A percentile compares a stretch with the other conserved stretches of the same genome.
These are phyloP conservation scores for Zygosaccharomyces siamensis DNA, from an alignment of 805 yeast genomes.

Conservation along the genomic window DNA sequence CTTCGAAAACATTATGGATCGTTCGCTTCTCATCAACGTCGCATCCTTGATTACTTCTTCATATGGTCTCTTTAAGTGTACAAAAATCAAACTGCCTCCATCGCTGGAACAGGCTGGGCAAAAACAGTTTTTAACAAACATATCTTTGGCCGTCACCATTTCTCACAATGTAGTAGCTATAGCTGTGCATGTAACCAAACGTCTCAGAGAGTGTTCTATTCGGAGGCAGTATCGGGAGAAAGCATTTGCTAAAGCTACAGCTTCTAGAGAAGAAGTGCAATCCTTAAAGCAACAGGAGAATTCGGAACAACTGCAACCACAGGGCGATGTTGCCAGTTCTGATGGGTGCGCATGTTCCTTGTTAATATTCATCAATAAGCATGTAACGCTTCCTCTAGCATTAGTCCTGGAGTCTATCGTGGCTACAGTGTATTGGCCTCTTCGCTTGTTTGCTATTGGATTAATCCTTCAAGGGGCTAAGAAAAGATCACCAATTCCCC, in stretches of 20 bases:
- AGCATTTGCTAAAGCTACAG: constrained; percentile 2
- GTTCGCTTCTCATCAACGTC: constrained; percentile 22
- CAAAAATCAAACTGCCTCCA: constrained; percentile 41
- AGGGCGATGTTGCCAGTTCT: neutral
- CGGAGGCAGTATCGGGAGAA: neutral
- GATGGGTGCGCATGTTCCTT: constrained; percentile 20
- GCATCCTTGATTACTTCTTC: constrained; percentile 18
- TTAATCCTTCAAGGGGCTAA: constrained; percentile 41
- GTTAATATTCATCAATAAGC: constrained; percentile 23
- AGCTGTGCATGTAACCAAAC: constrained; percentile 32
- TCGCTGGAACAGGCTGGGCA: constrained; percentile 55
- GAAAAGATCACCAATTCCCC: constrained; percentile 38
- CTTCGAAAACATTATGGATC: neutral
- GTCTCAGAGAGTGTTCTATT: neutral
- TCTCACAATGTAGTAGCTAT: constrained; percentile 40
- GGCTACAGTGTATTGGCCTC: constrained; percentile 63
- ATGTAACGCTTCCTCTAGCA: constrained; percentile 44
- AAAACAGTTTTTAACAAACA: constrained; percentile 66
- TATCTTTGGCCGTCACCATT: constrained; percentile 49
- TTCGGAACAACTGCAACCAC: neutral
- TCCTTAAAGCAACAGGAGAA: neutral
- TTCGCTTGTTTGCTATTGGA: constrained; percentile 47
- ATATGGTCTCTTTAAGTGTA: constrained; percentile 30
- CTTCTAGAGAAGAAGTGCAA: constrained; percentile 12
- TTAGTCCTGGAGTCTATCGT: constrained; percentile 58